A percentile compares a stretch with the other conserved stretches of the same genome.
Conservation (phyloP, 306 rosid species). For the Oemleria cerasiformis region DNA sequence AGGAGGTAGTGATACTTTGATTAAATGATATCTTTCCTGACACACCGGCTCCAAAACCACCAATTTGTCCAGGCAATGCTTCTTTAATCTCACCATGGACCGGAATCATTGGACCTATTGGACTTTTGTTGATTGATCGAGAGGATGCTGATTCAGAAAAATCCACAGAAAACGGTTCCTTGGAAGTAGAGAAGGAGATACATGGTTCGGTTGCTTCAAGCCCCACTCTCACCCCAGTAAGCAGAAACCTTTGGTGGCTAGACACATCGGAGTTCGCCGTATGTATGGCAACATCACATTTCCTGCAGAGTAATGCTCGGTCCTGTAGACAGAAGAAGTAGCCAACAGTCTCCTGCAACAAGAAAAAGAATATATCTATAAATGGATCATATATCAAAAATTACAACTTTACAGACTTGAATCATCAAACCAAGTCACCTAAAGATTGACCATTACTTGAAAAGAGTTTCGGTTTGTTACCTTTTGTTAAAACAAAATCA, state of each 20-base stretch:
- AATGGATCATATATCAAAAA: neutral
- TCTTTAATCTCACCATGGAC: neutral
- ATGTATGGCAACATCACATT: slow-evolving; percentile 55
- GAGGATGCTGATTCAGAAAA: neutral
- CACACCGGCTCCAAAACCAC: neutral
- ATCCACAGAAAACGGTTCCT: neutral
- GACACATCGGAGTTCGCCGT: slow-evolving; percentile 26
- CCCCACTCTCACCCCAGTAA: slow-evolving; percentile 32
- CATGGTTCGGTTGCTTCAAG: slow-evolving; percentile 28
- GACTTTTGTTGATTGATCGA: neutral
- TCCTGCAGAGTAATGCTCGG: slow-evolving; percentile 65
- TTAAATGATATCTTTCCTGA: neutral
- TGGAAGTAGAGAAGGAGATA: neutral
- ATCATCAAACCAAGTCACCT: neutral
- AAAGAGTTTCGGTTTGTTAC: neutral
- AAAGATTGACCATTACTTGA: too few species aligned
- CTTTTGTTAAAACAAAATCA: neutral
- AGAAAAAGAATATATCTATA: too few species aligned
- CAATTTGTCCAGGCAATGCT: neutral
- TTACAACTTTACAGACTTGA: neutral
- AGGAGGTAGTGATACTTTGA: neutral
- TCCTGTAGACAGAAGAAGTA: slow-evolving; percentile 74
- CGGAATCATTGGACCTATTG: neutral
- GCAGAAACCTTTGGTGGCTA: slow-evolving; percentile 29
- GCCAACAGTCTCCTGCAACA: slow-evolving; percentile 52